phyloP scores from a whole-genome alignment of 352 stramenopile species.

The Stramenopiles sp. region DNA sequence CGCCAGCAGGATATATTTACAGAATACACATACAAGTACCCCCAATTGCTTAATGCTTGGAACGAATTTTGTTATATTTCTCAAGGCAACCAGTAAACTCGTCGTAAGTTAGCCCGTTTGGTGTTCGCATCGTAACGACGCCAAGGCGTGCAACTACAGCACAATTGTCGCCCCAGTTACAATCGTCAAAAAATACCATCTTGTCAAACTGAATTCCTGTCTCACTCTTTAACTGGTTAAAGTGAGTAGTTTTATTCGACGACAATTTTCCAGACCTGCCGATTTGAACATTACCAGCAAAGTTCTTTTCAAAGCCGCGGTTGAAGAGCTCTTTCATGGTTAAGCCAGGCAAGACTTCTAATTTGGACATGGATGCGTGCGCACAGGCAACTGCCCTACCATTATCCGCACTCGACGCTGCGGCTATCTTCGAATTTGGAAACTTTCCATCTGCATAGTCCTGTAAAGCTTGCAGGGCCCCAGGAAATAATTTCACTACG shows the following conservation, averaged over 20 bases:
- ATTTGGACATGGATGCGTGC: slow-evolving; percentile 33
- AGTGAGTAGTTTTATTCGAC: slow-evolving; percentile 32
- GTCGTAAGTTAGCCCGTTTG: slow-evolving; percentile 30
- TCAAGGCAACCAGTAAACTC: slow-evolving; percentile 35
- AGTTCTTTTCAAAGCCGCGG: slow-evolving; percentile 31
- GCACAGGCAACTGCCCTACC: slow-evolving; percentile 32
- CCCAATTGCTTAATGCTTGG: neutral
- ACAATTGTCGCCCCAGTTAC: slow-evolving; percentile 57
- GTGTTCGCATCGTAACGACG: slow-evolving; percentile 39
- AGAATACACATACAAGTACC: too few relatives aligned
- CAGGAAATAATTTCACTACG: slow-evolving; percentile 40
- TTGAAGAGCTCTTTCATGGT: slow-evolving; percentile 40
- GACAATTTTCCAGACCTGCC: slow-evolving; percentile 37
- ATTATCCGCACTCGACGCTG: slow-evolving; percentile 43
- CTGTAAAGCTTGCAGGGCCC: slow-evolving; percentile 38
- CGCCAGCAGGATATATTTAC: too few relatives aligned
- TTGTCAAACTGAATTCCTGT: neutral
- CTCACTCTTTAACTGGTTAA: neutral
- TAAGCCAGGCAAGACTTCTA: slow-evolving; percentile 36
- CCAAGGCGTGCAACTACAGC: slow-evolving; percentile 36
- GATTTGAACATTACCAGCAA: slow-evolving; percentile 44
- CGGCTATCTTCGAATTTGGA: slow-evolving; percentile 39
- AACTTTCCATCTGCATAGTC: slow-evolving; percentile 35
- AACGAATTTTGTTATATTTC: slow-evolving; percentile 27
- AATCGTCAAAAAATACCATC: slow-evolving; percentile 23